Percentiles rank a stretch among this genome's conserved stretches.
These are phyloP conservation scores for Trichoderma sp. DNA, from an alignment of 2,329 filamentous ascomycete genomes.

Conservation along the genomic window DNA sequence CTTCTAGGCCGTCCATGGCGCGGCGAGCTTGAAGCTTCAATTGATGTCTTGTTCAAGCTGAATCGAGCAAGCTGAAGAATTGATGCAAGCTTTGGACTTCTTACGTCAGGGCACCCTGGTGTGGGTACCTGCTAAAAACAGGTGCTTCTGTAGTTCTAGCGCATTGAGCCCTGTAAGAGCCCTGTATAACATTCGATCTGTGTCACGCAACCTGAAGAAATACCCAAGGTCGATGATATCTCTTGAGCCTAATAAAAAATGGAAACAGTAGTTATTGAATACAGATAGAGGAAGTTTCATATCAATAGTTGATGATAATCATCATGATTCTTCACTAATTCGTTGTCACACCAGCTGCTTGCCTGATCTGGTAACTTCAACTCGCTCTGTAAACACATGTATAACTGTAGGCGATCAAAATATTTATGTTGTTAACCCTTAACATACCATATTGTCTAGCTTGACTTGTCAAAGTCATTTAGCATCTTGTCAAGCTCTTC, in stretches of 20 bases:
- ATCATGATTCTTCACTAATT: neutral
- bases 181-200: neutral
- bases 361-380: neutral
- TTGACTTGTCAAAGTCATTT: neutral
- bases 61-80: neutral
- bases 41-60: neutral
- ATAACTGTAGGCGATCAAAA: too few species aligned
- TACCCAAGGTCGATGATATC: neutral
- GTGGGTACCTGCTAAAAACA: neutral
- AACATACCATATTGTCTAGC: neutral
- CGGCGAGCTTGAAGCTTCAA: neutral
- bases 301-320: neutral
- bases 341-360: neutral
- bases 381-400: neutral
- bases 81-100: neutral
- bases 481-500: neutral
- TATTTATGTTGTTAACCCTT: neutral
- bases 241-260: neutral
- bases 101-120: constrained; percentile 3
- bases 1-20: constrained; percentile 55
- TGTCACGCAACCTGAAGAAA: neutral
- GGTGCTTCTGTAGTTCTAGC: neutral
- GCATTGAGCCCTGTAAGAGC: neutral
- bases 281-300: neutral
- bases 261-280: neutral